A percentile compares a stretch with the other conserved stretches of the same genome.
phyloP scores from a whole-genome alignment of 2,329 filamentous ascomycete species.

The Cryoendolithus antarcticus region DNA sequence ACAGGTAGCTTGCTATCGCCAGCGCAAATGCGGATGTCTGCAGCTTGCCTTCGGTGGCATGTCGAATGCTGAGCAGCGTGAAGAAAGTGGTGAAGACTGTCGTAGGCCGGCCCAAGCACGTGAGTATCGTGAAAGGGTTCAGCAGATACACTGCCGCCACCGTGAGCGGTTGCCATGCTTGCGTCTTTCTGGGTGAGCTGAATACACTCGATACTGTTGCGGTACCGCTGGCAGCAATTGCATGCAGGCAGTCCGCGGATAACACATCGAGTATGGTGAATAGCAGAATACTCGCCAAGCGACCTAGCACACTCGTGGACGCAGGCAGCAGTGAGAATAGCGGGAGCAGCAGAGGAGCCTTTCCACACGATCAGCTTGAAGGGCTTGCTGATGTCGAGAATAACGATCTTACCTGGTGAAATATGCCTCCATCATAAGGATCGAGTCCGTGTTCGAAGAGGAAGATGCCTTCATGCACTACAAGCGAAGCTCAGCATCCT shows the following conservation, averaged over 20 bases:
- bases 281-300: conserved; percentile 56
- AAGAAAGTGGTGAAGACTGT: conserved; percentile 81
- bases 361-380: conserved; percentile 13
- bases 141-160: conserved; percentile 81
- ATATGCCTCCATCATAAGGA: conserved; percentile 87
- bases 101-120: conserved; percentile 81
- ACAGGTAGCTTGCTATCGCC: conserved; percentile 78
- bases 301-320: conserved; percentile 38
- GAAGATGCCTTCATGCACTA: conserved; percentile 92
- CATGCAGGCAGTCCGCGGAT: conserved; percentile 64
- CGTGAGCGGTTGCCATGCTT: conserved; percentile 60
- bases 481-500: conserved; percentile 17
- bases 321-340: conserved; percentile 81
- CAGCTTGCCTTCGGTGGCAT: conserved; percentile 60
- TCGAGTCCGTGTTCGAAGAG: conserved; percentile 94
- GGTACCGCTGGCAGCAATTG: conserved; percentile 72
- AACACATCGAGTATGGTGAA: conserved; percentile 73
- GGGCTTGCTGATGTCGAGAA: background rate
- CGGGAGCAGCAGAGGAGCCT: conserved; percentile 81
- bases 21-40: conserved; percentile 72
- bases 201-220: conserved; percentile 62
- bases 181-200: conserved; percentile 62
- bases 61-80: conserved; percentile 70
- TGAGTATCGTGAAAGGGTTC: conserved; percentile 86
- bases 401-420: conserved; percentile 43